Conservation (phyloP, 169 alveolate species). For the Cryptosporidium parvum region DNA sequence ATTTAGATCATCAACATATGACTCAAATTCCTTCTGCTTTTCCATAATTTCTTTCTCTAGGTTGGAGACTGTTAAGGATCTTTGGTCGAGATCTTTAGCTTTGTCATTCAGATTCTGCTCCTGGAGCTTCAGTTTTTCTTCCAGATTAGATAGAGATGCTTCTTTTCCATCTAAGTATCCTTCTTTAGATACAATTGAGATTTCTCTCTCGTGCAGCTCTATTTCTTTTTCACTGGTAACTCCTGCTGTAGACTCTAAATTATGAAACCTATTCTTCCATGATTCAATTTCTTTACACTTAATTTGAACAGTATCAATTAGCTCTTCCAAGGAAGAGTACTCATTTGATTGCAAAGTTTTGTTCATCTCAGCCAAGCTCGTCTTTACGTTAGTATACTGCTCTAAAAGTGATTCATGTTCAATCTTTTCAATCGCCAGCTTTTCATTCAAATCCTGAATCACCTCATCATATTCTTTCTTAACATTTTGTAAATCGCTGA, state of each 20-base stretch:
- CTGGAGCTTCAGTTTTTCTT: slow-evolving; percentile 30
- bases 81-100: slow-evolving; percentile 43
- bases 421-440: slow-evolving; percentile 33
- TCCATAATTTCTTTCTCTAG: slow-evolving; percentile 50
- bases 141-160: slow-evolving; percentile 6
- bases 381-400: slow-evolving; percentile 4
- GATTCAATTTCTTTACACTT: slow-evolving; percentile 18
- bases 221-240: slow-evolving; percentile 33
- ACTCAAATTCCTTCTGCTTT: slow-evolving; percentile 49
- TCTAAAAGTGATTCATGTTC: slow-evolving; percentile 39
- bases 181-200: slow-evolving; percentile 28
- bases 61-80: slow-evolving; percentile 20
- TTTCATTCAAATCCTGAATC: slow-evolving; percentile 53
- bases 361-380: background rate
- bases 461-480: slow-evolving; percentile 22
- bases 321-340: slow-evolving; percentile 35
- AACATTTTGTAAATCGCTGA: background rate
- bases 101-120: slow-evolving; percentile 10
- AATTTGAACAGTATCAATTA: slow-evolving; percentile 7
- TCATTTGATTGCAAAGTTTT: background rate
- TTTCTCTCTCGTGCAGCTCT: slow-evolving; percentile 24
- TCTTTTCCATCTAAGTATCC: slow-evolving; percentile 13
- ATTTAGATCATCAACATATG: slow-evolving; percentile 59
- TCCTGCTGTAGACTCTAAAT: slow-evolving; percentile 26
- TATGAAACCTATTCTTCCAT: slow-evolving; percentile 6